phyloP scores from a whole-genome alignment of 1,284 basidiomycete genomes.

The Fistulina hepatica region DNA sequence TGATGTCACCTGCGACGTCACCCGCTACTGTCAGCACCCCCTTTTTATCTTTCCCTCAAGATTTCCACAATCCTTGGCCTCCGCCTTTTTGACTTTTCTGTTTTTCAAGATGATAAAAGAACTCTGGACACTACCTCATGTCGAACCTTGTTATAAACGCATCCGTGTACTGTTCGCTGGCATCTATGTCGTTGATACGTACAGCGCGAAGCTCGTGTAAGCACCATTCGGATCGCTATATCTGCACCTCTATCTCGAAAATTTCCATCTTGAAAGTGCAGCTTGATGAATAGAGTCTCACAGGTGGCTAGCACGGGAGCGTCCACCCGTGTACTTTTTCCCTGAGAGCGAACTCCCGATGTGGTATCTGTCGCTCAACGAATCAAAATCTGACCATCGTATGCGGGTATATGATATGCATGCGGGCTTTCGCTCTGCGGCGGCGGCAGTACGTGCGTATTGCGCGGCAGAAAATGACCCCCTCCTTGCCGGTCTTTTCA shows the following conservation, averaged over 20 bases:
- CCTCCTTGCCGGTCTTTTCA: conserved; percentile 36
- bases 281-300: conserved; percentile 47
- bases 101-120: too few species aligned
- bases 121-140: too few species aligned
- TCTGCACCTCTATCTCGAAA: background rate
- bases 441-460: conserved; percentile 28
- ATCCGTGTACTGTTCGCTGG: conserved; percentile 44
- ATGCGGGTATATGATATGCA: too few species aligned
- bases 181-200: conserved; percentile 42
- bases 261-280: too few species aligned
- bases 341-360: conserved; percentile 30
- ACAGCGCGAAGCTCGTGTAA: conserved; percentile 46
- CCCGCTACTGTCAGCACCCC: too few species aligned
- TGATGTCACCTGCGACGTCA: too few species aligned
- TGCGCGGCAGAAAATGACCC: conserved; percentile 33
- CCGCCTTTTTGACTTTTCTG: too few species aligned
- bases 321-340: conserved; percentile 48
- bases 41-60: too few species aligned
- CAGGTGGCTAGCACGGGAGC: too few species aligned
- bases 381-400: conserved; percentile 16
- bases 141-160: conserved; percentile 37
- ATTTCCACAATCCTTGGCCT: too few species aligned
- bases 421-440: conserved; percentile 36
- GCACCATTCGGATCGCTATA: conserved; percentile 17
- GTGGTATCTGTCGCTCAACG: conserved; percentile 29